Evolutionary conservation across 345 rosid genomes (phyloP), one percentile per base, ranked within the genome.

Genomic region (Boechera divaricarpa): DNA sequence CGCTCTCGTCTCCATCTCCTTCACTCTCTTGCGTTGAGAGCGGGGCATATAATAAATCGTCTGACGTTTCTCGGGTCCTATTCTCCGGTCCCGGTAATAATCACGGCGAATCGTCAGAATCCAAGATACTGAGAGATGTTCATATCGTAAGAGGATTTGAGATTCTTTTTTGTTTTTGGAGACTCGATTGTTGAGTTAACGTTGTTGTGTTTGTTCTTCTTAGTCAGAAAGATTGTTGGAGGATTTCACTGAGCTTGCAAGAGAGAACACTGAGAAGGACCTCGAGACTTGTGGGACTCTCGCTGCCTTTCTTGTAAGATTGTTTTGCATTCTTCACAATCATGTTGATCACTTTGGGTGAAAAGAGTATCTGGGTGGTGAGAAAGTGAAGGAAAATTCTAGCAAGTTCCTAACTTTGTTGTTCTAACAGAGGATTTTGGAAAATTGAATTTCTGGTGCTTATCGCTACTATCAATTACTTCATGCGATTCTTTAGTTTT

Each of bases 221-320:
- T 78, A 89, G 92, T 90, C 97, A 13, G 88, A 81, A 13, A 86
- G 67, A 69, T 83, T 93, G 82, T 77, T 88, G 87, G 97, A 91
- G 80, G 88, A 90, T 83, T 93, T 93, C 76, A 89, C 89, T 67
- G 91, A 89, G 77, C 90, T 93, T 63, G 94, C 97, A 31, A 85
- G 84, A 82, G 92, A 88, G 69, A 93, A 91, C 82, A 90, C 98
- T 15, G 86, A 88, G 75, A 85, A 88, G 52, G 96, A 93, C 82
- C 91, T 91, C 49, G 98, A 93, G 83, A 91, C 97, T 35, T 91
- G 98, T 77, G 98, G 97, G 24, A 80, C 89, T 78, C 98, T 93
- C 33, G 87, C 91, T 75, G 98, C 97, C 35, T 88, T 85, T 79
- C 91, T 86, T 69, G 98, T 93, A 86, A 81, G 91, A 72, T 69